Conservation (phyloP, 139 green algal genomes). For the Coelastrella sp. region DNA sequence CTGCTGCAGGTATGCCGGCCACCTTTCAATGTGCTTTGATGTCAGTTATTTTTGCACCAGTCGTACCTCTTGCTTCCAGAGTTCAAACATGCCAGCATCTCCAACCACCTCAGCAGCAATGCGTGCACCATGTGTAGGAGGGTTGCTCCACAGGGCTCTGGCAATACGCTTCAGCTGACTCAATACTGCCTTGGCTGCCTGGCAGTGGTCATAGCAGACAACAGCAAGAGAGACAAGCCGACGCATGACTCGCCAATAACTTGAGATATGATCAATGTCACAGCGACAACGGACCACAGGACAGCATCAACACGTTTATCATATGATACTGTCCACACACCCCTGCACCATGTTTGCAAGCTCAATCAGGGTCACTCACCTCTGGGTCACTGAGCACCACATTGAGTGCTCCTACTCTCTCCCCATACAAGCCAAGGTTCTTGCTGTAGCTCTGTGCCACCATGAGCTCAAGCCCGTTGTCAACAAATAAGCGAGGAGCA, state of each 20-base stretch:
- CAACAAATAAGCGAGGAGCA: conserved; percentile 90
- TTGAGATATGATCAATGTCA: too few species aligned
- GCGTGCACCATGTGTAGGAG: conserved; percentile 89
- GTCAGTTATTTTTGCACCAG: too few species aligned
- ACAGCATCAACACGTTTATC: too few species aligned
- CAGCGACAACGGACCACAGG: too few species aligned
- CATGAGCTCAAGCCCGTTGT: conserved; percentile 90
- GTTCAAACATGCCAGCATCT: conserved; percentile 79
- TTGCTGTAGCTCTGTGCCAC: conserved; percentile 93
- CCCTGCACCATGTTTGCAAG: background rate
- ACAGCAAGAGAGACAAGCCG: too few species aligned
- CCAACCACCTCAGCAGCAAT: conserved; percentile 93
- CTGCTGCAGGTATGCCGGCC: too few species aligned
- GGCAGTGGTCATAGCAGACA: background rate
- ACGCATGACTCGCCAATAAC: too few species aligned
- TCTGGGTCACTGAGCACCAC: conserved; percentile 78
- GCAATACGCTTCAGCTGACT: conserved; percentile 97
- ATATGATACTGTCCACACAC: too few species aligned
- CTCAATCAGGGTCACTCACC: background rate
- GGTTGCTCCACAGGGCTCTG: conserved; percentile 93
- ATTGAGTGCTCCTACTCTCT: conserved; percentile 95
- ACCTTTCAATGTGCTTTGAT: too few species aligned
- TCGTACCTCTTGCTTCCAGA: conserved; percentile 96
- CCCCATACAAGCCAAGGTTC: conserved; percentile 98
- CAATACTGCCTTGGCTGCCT: conserved; percentile 78